A percentile compares a stretch with the other conserved stretches of the same genome.
Conservation (phyloP, 2,329 filamentous ascomycete species). For the Beauveria scarabaeidicola region DNA sequence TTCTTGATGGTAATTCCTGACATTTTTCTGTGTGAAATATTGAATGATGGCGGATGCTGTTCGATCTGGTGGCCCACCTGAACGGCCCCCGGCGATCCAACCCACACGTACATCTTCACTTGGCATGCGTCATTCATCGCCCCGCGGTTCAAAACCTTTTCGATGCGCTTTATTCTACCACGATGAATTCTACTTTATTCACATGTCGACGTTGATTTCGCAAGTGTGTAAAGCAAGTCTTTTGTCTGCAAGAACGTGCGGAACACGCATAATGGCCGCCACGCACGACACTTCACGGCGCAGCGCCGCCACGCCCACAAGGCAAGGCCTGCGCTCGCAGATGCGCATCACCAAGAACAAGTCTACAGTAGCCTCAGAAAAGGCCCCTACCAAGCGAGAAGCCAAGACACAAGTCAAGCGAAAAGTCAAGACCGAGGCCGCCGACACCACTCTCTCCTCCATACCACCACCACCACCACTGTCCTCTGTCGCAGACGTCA, state of each 20-base stretch:
- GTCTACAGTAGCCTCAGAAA: background rate
- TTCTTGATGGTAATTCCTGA: too few species aligned
- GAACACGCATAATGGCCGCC: background rate
- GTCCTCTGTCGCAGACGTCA: background rate
- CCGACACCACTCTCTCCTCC: background rate
- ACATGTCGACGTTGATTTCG: background rate
- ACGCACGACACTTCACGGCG: background rate
- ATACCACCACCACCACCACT: too few species aligned
- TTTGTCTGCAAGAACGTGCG: background rate
- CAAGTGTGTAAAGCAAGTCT: background rate
- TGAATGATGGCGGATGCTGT: background rate
- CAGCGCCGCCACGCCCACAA: background rate
- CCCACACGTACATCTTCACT: background rate
- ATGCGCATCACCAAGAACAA: slow-evolving; percentile 10
- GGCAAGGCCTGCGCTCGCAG: slow-evolving; percentile 6
- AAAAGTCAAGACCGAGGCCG: background rate
- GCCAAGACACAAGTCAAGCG: background rate
- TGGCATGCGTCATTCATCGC: background rate
- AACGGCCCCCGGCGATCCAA: background rate
- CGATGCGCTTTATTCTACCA: background rate
- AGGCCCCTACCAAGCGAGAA: background rate
- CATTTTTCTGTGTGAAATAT: background rate
- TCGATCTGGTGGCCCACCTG: background rate
- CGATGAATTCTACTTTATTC: background rate
- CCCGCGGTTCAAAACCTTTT: background rate